A percentile compares a stretch with the other conserved stretches of the same genome.
These are phyloP conservation scores for Podaxis sp. DNA, from an alignment of 768 basidiomycete genomes.

Conservation along the genomic window DNA sequence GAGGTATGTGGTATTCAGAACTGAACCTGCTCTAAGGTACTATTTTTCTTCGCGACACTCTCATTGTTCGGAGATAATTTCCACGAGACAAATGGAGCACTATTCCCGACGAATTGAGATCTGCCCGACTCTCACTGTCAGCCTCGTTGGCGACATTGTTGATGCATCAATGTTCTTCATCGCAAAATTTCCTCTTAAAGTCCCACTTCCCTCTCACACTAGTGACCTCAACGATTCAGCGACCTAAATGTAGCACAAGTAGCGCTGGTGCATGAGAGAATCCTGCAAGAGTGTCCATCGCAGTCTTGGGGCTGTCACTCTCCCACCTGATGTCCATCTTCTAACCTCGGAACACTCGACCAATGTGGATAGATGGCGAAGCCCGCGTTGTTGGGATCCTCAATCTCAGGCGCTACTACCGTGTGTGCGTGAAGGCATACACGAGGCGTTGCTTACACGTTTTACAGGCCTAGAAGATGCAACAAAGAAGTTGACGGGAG, in stretches of 20 bases:
- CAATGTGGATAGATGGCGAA: slow-evolving; percentile 6
- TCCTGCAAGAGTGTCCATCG: neutral
- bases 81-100: neutral
- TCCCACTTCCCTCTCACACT: slow-evolving; percentile 12
- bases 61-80: neutral
- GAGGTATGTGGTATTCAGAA: too few relatives aligned
- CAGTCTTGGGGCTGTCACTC: neutral
- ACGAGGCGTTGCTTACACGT: neutral
- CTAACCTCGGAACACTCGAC: slow-evolving; percentile 2
- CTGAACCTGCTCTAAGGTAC: too few relatives aligned
- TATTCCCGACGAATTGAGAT: neutral
- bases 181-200: slow-evolving; percentile 3
- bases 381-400: neutral
- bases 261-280: slow-evolving; percentile 9
- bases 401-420: neutral
- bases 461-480: slow-evolving; percentile 1
- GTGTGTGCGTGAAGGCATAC: slow-evolving; percentile 1
- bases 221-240: neutral
- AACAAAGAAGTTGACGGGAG: neutral
- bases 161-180: neutral
- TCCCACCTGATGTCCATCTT: slow-evolving; percentile 9
- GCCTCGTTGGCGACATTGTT: neutral
- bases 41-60: neutral
- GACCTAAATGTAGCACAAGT: slow-evolving; percentile 4
- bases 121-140: slow-evolving; percentile 1